Percentiles rank a stretch among this genome's conserved stretches.
phyloP scores from a whole-genome alignment of 139 green algal species.

The Micractinium conductrix region DNA sequence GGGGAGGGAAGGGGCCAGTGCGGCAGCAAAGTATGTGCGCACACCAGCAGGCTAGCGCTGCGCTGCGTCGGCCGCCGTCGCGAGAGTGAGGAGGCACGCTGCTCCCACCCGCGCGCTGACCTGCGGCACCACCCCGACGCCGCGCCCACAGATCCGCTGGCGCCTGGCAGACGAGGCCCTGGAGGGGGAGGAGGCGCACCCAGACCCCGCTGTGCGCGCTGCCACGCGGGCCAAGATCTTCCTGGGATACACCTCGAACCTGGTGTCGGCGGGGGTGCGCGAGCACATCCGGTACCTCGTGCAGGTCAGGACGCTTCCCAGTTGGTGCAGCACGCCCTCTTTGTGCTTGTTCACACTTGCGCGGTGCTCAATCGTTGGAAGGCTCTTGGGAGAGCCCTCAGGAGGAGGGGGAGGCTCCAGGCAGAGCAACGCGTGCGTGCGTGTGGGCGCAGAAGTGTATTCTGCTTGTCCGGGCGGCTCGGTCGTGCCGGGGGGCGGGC shows the following conservation, averaged over 20 bases:
- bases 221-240: slow-evolving; percentile 86
- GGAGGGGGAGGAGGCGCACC: slow-evolving; percentile 32
- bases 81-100: no score
- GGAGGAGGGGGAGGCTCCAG: no score
- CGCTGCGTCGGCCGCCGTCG: no score
- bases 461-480: no score
- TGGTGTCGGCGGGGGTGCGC: slow-evolving; percentile 90
- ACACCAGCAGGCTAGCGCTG: no score
- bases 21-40: neutral
- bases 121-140: neutral
- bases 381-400: no score
- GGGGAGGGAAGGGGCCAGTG: neutral
- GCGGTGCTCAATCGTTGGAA: no score
- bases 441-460: no score
- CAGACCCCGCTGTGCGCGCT: slow-evolving; percentile 49
- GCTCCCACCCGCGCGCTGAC: neutral
- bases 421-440: no score
- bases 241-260: slow-evolving; percentile 96
- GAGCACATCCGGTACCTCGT: slow-evolving; percentile 90
- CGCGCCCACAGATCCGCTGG: slow-evolving; percentile 80
- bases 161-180: slow-evolving; percentile 85
- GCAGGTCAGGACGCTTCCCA: slow-evolving; percentile 6
- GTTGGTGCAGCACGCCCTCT: neutral
- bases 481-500: no score
- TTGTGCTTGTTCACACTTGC: no score